Percentiles rank a stretch among this genome's conserved stretches.
Conservation (phyloP, 2,329 filamentous ascomycete genomes). For the Didymella pomorum region DNA sequence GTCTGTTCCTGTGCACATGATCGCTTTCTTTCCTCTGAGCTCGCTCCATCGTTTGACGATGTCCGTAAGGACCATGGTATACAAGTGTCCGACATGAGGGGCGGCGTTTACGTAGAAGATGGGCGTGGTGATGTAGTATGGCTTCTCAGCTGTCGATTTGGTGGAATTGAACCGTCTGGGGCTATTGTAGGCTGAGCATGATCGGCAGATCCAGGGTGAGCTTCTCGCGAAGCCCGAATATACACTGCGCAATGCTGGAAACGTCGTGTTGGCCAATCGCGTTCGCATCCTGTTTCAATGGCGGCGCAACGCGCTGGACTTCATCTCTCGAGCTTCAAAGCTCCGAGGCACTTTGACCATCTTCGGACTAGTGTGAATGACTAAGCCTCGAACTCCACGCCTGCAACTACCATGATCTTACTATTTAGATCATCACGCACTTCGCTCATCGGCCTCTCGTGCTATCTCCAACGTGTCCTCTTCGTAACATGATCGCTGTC, state of each 20-base stretch:
- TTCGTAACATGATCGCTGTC: neutral
- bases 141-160: constrained; percentile 64
- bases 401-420: neutral
- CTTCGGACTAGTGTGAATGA: neutral
- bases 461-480: neutral
- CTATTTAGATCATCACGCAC: too few species aligned
- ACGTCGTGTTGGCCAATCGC: constrained; percentile 30
- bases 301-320: constrained; percentile 22
- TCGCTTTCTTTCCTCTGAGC: constrained; percentile 73
- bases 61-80: constrained; percentile 89
- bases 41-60: constrained; percentile 91
- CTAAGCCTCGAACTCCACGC: neutral
- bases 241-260: constrained; percentile 29
- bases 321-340: constrained; percentile 27
- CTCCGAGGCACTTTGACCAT: constrained; percentile 19
- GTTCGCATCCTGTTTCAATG: constrained; percentile 42
- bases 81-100: constrained; percentile 93
- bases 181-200: constrained; percentile 31
- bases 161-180: constrained; percentile 31
- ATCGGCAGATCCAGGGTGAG: constrained; percentile 35
- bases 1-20: constrained; percentile 90
- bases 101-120: constrained; percentile 99
- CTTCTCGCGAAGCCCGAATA: constrained; percentile 24
- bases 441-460: neutral
- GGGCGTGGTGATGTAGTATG: constrained; percentile 93